A percentile compares a stretch with the other conserved stretches of the same genome.
Conservation (phyloP, 768 basidiomycete genomes). For the Kwoniella botswanensis region DNA sequence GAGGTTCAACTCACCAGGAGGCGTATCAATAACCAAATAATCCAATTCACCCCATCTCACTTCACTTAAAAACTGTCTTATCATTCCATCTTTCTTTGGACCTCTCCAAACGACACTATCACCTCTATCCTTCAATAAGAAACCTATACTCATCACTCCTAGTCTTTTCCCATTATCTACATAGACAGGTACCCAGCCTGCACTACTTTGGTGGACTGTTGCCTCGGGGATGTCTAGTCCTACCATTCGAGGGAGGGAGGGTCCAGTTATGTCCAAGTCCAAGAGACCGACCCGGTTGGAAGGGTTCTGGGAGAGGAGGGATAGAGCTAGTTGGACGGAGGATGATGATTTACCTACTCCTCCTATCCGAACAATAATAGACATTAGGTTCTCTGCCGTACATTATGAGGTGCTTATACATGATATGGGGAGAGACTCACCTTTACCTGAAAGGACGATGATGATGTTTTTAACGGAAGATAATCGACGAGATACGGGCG, state of each 20-base stretch:
- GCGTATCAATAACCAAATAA: constrained; percentile 94
- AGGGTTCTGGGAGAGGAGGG: constrained; percentile 71
- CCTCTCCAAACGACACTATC: constrained; percentile 98
- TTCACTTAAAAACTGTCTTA: constrained; percentile 97
- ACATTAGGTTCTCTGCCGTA: too few species aligned
- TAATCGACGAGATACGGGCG: constrained; percentile 74
- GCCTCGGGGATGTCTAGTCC: constrained; percentile 70
- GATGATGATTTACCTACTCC: constrained; percentile 98
- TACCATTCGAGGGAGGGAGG: constrained; percentile 93
- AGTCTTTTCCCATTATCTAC: constrained; percentile 78
- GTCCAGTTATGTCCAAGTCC: constrained; percentile 91
- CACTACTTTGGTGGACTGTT: constrained; percentile 87
- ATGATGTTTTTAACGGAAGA: constrained; percentile 79
- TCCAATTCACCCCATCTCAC: constrained; percentile 98
- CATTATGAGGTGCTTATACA: too few species aligned
- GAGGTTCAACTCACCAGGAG: constrained; percentile 72
- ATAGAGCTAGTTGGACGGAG: constrained; percentile 86
- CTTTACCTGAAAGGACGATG: constrained; percentile 93
- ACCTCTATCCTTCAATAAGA: constrained; percentile 83
- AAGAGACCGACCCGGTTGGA: constrained; percentile 80
- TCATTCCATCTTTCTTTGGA: constrained; percentile 98
- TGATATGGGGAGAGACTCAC: constrained; percentile 18
- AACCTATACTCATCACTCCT: constrained; percentile 96
- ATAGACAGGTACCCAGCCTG: constrained; percentile 98
- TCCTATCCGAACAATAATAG: constrained; percentile 53